Conservation (phyloP, 1,139 yeast genomes). For the Lipomyces yarrowii region DNA sequence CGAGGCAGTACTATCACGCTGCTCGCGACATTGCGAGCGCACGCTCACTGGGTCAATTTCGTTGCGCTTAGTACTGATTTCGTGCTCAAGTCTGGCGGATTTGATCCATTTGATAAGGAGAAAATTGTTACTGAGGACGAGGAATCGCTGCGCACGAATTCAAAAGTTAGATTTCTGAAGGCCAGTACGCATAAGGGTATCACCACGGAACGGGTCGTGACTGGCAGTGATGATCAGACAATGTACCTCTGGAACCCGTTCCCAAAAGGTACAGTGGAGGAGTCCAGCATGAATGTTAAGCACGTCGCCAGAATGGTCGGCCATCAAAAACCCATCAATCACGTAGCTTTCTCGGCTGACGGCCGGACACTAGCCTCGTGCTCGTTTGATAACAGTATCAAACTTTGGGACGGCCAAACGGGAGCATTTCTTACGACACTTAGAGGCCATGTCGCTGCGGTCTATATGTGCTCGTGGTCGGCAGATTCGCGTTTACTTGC, state of each 20-base stretch:
- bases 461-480: conserved; percentile 98
- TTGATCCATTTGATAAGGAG: conserved; percentile 52
- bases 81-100: conserved; percentile 81
- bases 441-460: conserved; percentile 97
- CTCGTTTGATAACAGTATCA: conserved; percentile 91
- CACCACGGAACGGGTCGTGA: conserved; percentile 77
- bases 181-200: conserved; percentile 69
- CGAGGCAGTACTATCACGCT: conserved; percentile 67
- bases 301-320: conserved; percentile 96
- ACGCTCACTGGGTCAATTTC: conserved; percentile 98
- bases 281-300: conserved; percentile 70
- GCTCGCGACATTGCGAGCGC: conserved; percentile 77
- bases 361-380: conserved; percentile 90
- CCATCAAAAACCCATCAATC: conserved; percentile 94
- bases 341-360: conserved; percentile 94
- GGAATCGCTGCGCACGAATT: conserved; percentile 61
- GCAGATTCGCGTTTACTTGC: conserved; percentile 89
- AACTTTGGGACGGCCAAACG: conserved; percentile 93
- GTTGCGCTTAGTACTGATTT: conserved; percentile 88
- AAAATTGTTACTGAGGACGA: conserved; percentile 39
- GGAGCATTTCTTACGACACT: conserved; percentile 92
- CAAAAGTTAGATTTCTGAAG: conserved; percentile 70
- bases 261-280: conserved; percentile 16
- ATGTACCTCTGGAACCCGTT: conserved; percentile 88
- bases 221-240: conserved; percentile 96